Evolutionary conservation across 192 early-diverging fungal species (phyloP), one percentile per base, ranked within the genome.

Genomic region (Gaertneriomyces semiglobifer): DNA sequence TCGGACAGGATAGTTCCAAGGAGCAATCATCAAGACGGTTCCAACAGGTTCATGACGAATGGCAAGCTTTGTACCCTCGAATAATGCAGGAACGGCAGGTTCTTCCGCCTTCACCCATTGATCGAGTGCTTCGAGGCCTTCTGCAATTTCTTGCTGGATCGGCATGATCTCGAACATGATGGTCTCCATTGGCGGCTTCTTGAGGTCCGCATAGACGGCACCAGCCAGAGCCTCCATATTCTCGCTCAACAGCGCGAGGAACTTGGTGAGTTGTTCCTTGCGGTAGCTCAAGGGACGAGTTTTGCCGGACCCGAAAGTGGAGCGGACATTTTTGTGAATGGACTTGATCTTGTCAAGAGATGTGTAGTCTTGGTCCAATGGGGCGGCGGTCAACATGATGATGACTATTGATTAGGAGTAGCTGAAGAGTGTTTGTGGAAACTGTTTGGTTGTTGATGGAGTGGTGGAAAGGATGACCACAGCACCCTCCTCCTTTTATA

Each of bases 11-110:
- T 66, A 89, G 79, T 88, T 88, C 87, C 85, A 88, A 39, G 83
- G 65, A 11, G 81, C 87, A 54, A 93, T 82, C 53, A 91, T 74
- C 53, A 89, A 71, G 16, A 88, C 86, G 4, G 87, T 78, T 59
- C 94, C 94, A 57, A 89, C 72, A 5, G 96, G 94, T 16, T 92
- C 89, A 1, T 66, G 54, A 12, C 68, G 66, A 25, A 77, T 65
- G 42, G 73, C 61, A 12, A 43, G 20, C 4, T 10, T 64, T 56
- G 69, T 66, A 6, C 62, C 11, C 7, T 52, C 20, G 45, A 40
- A 50, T 16, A 68, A 33, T 9, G 38, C 51, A n/a, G 56, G 48
- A 48, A 25, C 45, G 8, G 53, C 68, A n/a, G 14, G 19, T 38
- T 14, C 14, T 44, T 74, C 54, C 10, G 65, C 63, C 42, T 54